phyloP scores from a whole-genome alignment of 768 basidiomycete genomes.

The Auriscalpium orientale region DNA sequence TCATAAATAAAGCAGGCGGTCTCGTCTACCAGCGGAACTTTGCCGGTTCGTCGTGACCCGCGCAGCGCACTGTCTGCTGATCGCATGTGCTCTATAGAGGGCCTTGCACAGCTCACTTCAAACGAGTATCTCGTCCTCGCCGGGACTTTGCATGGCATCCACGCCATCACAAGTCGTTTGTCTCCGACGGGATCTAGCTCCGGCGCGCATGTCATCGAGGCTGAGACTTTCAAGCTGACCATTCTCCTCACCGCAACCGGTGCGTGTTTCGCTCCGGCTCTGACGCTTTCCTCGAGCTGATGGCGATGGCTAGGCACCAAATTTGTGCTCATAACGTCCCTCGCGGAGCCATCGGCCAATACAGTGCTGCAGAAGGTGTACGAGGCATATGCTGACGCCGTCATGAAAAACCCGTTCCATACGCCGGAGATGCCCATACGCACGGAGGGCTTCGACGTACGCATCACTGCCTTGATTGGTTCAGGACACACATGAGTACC shows the following conservation, averaged over 20 bases:
- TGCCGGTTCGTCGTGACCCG: constrained; percentile 47
- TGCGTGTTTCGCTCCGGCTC: constrained; percentile 24
- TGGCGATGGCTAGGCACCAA: constrained; percentile 64
- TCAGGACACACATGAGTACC: constrained; percentile 2
- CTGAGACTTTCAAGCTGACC: constrained; percentile 91
- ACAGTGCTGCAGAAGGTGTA: constrained; percentile 77
- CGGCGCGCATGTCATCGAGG: constrained; percentile 92
- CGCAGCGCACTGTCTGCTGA: not conserved
- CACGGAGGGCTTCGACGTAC: constrained; percentile 77
- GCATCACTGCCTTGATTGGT: constrained; percentile 49
- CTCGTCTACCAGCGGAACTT: constrained; percentile 91
- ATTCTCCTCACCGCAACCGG: constrained; percentile 88
- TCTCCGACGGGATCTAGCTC: constrained; percentile 79
- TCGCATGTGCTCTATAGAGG: constrained; percentile 44
- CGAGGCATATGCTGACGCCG: constrained; percentile 88
- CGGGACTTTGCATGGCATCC: constrained; percentile 94
- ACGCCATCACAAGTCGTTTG: constrained; percentile 92
- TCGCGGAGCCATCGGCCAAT: constrained; percentile 65
- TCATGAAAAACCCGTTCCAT: constrained; percentile 99
- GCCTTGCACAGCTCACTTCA: constrained; percentile 82
- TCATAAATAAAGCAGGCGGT: constrained; percentile 98
- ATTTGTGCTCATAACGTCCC: constrained; percentile 86
- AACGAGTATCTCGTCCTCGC: constrained; percentile 96
- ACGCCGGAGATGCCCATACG: constrained; percentile 99
- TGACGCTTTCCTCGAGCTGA: not conserved